phyloP scores from a whole-genome alignment of 1,284 basidiomycete genomes.

The Malassezia furfur region DNA sequence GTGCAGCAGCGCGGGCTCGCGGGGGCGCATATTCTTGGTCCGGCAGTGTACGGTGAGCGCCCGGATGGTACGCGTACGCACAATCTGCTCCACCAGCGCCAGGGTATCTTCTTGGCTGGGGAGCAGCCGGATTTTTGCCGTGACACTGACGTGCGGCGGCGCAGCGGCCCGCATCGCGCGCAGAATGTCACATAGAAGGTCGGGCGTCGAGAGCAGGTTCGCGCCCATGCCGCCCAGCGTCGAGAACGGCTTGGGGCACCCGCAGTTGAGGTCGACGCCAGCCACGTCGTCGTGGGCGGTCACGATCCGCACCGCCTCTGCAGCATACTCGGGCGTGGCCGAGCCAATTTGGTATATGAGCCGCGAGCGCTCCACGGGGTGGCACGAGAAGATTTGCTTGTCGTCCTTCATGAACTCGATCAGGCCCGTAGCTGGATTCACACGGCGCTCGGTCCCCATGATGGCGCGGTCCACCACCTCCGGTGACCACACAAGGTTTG shows the following conservation, averaged over 20 bases:
- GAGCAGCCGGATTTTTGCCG: constrained; percentile 73
- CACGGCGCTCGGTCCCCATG: constrained; percentile 67
- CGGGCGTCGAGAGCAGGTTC: constrained; percentile 80
- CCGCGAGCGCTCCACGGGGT: constrained; percentile 65
- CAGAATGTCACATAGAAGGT: constrained; percentile 66
- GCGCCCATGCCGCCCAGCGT: constrained; percentile 94
- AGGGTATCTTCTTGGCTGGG: constrained; percentile 77
- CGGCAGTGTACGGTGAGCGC: constrained; percentile 90
- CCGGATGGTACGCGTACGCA: constrained; percentile 70
- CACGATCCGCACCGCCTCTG: constrained; percentile 77
- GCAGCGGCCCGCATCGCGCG: constrained; percentile 39
- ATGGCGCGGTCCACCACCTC: constrained; percentile 96
- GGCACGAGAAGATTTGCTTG: constrained; percentile 78
- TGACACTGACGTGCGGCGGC: constrained; percentile 54
- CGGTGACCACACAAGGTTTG: constrained; percentile 89
- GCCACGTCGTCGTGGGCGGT: constrained; percentile 67
- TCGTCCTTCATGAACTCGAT: constrained; percentile 66
- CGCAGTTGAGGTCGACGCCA: constrained; percentile 89
- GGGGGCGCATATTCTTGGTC: constrained; percentile 80
- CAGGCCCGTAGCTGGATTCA: constrained; percentile 82
- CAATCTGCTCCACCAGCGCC: constrained; percentile 72
- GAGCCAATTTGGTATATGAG: constrained; percentile 70
- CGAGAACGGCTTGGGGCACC: constrained; percentile 79
- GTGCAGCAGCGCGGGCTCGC: constrained; percentile 68
- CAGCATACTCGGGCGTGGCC: constrained; percentile 75